Base-by-base conservation (phyloP, 2,329 filamentous ascomycete genomes). In the Triangularia verruculosa region DNA sequence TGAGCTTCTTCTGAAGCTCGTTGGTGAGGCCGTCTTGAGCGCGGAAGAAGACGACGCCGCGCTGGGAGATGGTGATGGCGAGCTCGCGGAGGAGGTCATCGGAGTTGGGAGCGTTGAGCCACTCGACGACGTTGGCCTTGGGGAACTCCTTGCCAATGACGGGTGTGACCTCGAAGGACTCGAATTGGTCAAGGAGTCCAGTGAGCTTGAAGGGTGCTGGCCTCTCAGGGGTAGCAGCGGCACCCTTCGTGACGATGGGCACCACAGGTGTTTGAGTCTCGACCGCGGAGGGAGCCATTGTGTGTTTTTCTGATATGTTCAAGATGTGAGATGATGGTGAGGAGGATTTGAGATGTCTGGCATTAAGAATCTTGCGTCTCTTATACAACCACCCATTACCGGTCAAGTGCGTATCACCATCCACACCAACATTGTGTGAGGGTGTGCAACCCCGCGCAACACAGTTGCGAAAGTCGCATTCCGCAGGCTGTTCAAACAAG, bases 11-110 rank as follows among this genome's bases (percentile, higher is more conserved):
- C 69, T 87, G 85, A 5, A 86, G 77, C 0, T 84, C 83, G 67
- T 87, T 82, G 67, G 79, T 79, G 5, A 88, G 74, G 66, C 82
- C 78, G 69, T 86, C 77, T 65, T 89, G 87, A 9, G 80, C 78
- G 13, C 86, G 82, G 73, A 89, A 86, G 74, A 89, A 88, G 47
- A 89, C 86, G 1, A 89, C 86, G 1, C 86, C 86, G 13, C 87
- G 80, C 66, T 84, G 81, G 1, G 86, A 87, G 66, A 88, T 83
- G 1, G 85, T 89, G 65, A 90, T 86, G 34, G 87, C 89, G 0
- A 92, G 77, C 69, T 91, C 89, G 0, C 85, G 81, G 24, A 91
- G 72, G 20, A 89, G 76, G 53, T 86, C 83, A 59, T 91, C 87
- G 0, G 85, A 79, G 70, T 90, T 87, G 0, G 83, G 78, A 0